phyloP scores from a whole-genome alignment of 768 basidiomycete species.

The Nevesoporus exiguus region DNA sequence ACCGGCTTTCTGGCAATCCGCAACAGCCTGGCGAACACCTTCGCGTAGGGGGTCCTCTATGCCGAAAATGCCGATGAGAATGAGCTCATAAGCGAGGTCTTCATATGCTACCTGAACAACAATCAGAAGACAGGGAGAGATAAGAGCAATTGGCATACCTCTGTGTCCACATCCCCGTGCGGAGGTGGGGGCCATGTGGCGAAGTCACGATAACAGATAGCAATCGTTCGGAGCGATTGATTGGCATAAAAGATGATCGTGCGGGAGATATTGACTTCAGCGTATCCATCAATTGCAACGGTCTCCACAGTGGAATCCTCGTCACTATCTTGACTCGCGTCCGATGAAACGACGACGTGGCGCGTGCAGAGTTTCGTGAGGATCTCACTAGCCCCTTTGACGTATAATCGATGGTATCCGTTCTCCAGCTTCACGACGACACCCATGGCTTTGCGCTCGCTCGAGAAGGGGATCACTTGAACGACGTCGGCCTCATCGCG shows the following conservation, averaged over 20 bases:
- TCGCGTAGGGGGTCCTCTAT: constrained; percentile 95
- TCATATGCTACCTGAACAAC: constrained; percentile 60
- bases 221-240: constrained; percentile 91
- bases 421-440: constrained; percentile 64
- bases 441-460: constrained; percentile 93
- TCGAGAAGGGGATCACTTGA: constrained; percentile 93
- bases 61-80: constrained; percentile 85
- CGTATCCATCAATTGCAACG: constrained; percentile 57
- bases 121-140: constrained; percentile 6
- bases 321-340: constrained; percentile 12
- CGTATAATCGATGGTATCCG: constrained; percentile 62
- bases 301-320: constrained; percentile 46
- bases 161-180: constrained; percentile 41
- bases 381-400: constrained; percentile 96
- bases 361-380: constrained; percentile 69
- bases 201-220: constrained; percentile 90
- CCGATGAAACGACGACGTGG: constrained; percentile 64
- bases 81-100: constrained; percentile 66
- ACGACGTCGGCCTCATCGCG: constrained; percentile 60
- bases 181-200: constrained; percentile 74
- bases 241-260: constrained; percentile 99
- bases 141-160: constrained; percentile 40
- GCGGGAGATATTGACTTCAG: constrained; percentile 78
- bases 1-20: constrained; percentile 83
- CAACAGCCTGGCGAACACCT: constrained; percentile 87